A percentile compares a stretch with the other conserved stretches of the same genome.
phyloP scores from a whole-genome alignment of 768 basidiomycete species.

The Ramaria rubella region DNA sequence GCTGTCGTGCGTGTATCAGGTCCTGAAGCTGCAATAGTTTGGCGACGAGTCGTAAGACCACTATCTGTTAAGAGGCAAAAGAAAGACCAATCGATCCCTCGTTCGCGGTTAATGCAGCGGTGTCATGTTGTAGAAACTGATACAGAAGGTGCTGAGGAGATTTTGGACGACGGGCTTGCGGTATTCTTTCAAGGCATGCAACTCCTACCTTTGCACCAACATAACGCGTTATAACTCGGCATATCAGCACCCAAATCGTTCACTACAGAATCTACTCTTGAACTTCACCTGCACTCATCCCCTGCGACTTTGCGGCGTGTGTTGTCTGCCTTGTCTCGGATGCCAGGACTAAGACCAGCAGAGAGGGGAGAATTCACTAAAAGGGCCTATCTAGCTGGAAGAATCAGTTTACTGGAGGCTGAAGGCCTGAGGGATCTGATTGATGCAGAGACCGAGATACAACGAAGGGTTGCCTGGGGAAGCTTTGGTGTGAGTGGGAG shows the following conservation, averaged over 20 bases:
- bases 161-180: slow-evolving; percentile 73
- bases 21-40: slow-evolving; percentile 58
- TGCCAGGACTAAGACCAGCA: slow-evolving; percentile 69
- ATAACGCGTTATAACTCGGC: neutral
- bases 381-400: slow-evolving; percentile 72
- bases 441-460: slow-evolving; percentile 80
- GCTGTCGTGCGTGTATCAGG: slow-evolving; percentile 81
- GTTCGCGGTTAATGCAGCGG: slow-evolving; percentile 63
- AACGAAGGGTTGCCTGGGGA: slow-evolving; percentile 63
- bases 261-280: slow-evolving; percentile 76
- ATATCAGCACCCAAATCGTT: slow-evolving; percentile 67
- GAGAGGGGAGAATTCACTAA: slow-evolving; percentile 86
- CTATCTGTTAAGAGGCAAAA: neutral
- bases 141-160: slow-evolving; percentile 34
- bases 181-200: slow-evolving; percentile 72
- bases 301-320: slow-evolving; percentile 71
- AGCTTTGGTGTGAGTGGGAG: slow-evolving; percentile 1
- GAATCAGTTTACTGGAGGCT: slow-evolving; percentile 82
- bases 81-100: slow-evolving; percentile 29
- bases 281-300: slow-evolving; percentile 84
- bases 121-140: slow-evolving; percentile 62
- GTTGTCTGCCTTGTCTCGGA: slow-evolving; percentile 50
- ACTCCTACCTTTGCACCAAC: neutral
- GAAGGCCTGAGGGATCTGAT: slow-evolving; percentile 85
- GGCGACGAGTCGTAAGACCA: slow-evolving; percentile 49